phyloP scores from a whole-genome alignment of 768 basidiomycete genomes.

The Phallus indusiatus region DNA sequence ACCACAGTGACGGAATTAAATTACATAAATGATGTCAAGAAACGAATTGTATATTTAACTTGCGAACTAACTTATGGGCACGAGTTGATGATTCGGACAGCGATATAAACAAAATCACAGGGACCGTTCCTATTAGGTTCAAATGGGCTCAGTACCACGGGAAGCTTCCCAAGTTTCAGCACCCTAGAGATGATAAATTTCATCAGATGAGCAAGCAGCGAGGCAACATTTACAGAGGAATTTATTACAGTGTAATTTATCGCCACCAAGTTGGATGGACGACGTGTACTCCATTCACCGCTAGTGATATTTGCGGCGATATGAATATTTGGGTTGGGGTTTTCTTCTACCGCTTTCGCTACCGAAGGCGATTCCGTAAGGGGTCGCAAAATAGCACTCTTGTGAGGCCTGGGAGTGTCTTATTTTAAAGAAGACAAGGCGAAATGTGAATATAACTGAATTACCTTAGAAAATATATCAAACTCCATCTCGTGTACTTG shows the following conservation, averaged over 20 bases:
- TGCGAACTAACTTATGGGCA: too few species aligned
- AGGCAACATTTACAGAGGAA: background rate
- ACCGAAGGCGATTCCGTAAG: background rate
- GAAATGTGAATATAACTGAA: background rate
- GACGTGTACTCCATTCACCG: background rate
- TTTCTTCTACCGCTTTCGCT: background rate
- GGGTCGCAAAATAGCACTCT: background rate
- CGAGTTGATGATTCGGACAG: too few species aligned
- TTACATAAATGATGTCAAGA: too few species aligned
- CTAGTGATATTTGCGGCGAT: background rate
- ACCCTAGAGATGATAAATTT: too few species aligned
- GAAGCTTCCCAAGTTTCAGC: conserved; percentile 3
- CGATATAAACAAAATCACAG: too few species aligned
- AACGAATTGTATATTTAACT: too few species aligned
- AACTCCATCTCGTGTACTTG: conserved; percentile 22
- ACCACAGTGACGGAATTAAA: too few species aligned
- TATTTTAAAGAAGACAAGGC: background rate
- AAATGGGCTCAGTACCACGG: background rate
- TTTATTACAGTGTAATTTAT: background rate
- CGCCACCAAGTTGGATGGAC: background rate
- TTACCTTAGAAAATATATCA: conserved; percentile 27
- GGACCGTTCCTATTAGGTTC: too few species aligned
- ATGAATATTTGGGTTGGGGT: background rate
- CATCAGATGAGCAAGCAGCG: too few species aligned
- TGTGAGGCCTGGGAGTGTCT: background rate